phyloP scores from a whole-genome alignment of 495 filamentous ascomycete genomes.

The Neurospora sp. region DNA sequence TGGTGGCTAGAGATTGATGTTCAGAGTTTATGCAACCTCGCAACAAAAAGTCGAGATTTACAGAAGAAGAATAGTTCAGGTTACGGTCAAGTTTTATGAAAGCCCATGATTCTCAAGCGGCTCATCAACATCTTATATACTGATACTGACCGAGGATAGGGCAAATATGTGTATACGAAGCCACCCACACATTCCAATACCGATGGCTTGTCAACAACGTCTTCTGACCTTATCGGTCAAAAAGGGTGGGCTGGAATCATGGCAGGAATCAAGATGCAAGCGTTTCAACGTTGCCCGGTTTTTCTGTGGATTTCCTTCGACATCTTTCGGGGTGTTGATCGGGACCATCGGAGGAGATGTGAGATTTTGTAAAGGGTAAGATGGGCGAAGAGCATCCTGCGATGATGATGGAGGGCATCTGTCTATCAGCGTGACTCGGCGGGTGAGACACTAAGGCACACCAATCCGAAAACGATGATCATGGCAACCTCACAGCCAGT shows the following conservation, averaged over 20 bases:
- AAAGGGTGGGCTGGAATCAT: constrained; percentile 16
- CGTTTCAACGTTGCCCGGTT: neutral
- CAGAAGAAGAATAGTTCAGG: neutral
- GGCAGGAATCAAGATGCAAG: neutral
- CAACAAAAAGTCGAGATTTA: neutral
- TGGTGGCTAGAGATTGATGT: neutral
- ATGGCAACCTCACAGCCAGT: constrained; percentile 5
- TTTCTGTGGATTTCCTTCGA: neutral
- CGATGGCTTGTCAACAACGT: neutral
- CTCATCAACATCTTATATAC: constrained; percentile 3
- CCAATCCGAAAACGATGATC: constrained; percentile 7
- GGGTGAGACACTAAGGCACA: constrained; percentile 27
- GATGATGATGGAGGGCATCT: constrained; percentile 4
- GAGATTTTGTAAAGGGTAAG: constrained; percentile 7
- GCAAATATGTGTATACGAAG: constrained; percentile 3
- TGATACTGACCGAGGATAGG: neutral
- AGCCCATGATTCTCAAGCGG: neutral
- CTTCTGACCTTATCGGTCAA: constrained; percentile 16
- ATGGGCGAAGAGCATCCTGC: constrained; percentile 6
- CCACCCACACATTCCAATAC: constrained; percentile 3
- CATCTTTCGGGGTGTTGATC: constrained; percentile 14
- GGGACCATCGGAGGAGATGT: constrained; percentile 11
- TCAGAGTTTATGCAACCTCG: neutral
- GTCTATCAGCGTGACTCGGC: constrained; percentile 19
- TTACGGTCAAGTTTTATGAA: neutral